Percentiles rank a stretch among this genome's conserved stretches.
These are phyloP conservation scores for Camellia lanceoleosa DNA, from an alignment of 148 eudicot species.

Conservation along the genomic window DNA sequence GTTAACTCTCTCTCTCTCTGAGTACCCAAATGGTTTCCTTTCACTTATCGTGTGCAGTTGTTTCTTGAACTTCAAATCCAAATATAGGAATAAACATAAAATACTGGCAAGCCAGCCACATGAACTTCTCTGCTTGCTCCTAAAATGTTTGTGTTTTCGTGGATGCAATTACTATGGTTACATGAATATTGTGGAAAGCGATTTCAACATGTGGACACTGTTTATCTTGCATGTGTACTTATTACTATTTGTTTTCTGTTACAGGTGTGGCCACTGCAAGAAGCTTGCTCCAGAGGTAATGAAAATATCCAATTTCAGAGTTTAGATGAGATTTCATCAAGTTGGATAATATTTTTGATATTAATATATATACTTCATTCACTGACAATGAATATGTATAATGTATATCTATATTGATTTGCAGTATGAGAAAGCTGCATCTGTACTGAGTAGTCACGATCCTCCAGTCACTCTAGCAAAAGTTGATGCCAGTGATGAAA, in stretches of 20 bases:
- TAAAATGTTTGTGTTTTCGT: neutral
- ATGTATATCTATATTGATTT: neutral
- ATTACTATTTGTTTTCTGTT: slow-evolving; percentile 4
- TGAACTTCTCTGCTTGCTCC: neutral
- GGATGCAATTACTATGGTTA: neutral
- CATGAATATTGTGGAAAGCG: neutral
- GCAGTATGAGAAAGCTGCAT: slow-evolving; percentile 89
- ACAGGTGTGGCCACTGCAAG: slow-evolving; percentile 89
- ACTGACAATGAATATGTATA: neutral
- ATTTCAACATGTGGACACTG: neutral
- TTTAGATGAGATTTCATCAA: no score
- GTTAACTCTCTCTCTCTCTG: neutral
- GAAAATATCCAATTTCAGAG: neutral
- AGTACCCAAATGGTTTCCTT: neutral
- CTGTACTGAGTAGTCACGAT: slow-evolving; percentile 51
- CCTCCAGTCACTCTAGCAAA: slow-evolving; percentile 70
- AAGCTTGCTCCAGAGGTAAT: slow-evolving; percentile 92
- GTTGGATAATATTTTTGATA: no score
- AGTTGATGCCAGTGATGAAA: slow-evolving; percentile 61
- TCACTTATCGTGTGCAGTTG: neutral
- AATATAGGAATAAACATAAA: neutral
- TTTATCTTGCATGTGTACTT: neutral
- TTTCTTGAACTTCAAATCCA: neutral
- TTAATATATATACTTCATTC: neutral
- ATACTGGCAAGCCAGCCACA: neutral